Evolutionary conservation across 345 rosid species (phyloP).

Genomic region (Eucalyptus decipiens): DNA sequence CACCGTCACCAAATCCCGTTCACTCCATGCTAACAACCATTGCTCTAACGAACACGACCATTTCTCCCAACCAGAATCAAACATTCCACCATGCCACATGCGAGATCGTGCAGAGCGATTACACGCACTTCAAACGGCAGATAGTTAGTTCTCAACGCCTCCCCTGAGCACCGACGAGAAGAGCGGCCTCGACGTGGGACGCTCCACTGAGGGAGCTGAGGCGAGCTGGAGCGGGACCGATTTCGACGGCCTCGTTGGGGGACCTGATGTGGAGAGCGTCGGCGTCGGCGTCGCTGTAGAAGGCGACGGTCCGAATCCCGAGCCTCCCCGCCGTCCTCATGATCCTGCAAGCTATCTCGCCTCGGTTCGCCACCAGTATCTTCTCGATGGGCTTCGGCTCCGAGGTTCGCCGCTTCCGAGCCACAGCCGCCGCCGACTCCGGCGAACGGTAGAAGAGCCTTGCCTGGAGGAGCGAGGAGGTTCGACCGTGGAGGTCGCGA

Average conservation of each 20-base stretch:
- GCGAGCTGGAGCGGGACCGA: constrained; percentile 82
- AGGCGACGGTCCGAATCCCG: constrained; percentile 26
- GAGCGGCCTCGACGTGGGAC: constrained; percentile 60
- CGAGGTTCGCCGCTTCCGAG: neutral
- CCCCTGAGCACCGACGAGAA: constrained; percentile 77
- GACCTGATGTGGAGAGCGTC: constrained; percentile 77
- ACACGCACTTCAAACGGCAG: neutral
- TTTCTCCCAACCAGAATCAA: neutral
- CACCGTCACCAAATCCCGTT: too few relatives aligned
- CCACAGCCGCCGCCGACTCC: too few relatives aligned
- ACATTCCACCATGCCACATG: neutral
- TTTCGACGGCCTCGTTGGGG: constrained; percentile 8
- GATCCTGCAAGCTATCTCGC: constrained; percentile 81
- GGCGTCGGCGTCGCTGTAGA: constrained; percentile 77
- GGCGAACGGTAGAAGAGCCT: too few relatives aligned
- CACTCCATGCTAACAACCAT: too few relatives aligned
- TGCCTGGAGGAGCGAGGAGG: too few relatives aligned
- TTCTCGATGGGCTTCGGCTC: constrained; percentile 38
- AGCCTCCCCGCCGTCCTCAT: constrained; percentile 65
- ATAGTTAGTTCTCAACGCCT: neutral
- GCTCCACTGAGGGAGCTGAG: constrained; percentile 64
- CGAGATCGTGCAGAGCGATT: neutral
- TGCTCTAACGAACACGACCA: too few relatives aligned
- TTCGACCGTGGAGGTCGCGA: too few relatives aligned
- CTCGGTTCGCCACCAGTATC: constrained; percentile 77